Percentiles rank a stretch among this genome's conserved stretches.
phyloP scores from a whole-genome alignment of 2,329 filamentous ascomycete genomes.

The Diplodia intermedia region DNA sequence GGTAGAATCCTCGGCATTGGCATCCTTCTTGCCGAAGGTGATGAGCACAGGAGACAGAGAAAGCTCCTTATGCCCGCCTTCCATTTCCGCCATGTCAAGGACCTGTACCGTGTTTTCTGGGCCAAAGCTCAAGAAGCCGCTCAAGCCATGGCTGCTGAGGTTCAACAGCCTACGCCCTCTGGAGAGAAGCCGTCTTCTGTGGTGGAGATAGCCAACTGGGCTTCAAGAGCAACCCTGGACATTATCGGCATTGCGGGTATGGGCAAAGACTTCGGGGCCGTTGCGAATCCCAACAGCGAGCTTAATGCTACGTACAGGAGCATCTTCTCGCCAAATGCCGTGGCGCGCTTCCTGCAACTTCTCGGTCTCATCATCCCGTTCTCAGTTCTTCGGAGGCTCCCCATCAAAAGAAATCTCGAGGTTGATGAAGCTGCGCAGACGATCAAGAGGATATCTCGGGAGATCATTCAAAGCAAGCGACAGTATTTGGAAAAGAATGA shows the following conservation, averaged over 20 bases:
- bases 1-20: slow-evolving; percentile 72
- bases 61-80: slow-evolving; percentile 59
- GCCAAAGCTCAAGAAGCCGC: slow-evolving; percentile 54
- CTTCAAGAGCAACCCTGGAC: slow-evolving; percentile 62
- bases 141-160: slow-evolving; percentile 42
- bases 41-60: slow-evolving; percentile 77
- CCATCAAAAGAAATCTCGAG: slow-evolving; percentile 70
- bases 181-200: slow-evolving; percentile 41
- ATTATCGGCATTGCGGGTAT: slow-evolving; percentile 65
- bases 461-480: slow-evolving; percentile 76
- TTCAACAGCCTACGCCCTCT: slow-evolving; percentile 38
- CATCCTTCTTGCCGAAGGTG: slow-evolving; percentile 83
- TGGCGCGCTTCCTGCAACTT: slow-evolving; percentile 64
- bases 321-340: slow-evolving; percentile 57
- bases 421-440: slow-evolving; percentile 46
- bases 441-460: slow-evolving; percentile 66
- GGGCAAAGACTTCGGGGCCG: slow-evolving; percentile 62
- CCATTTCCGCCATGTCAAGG: slow-evolving; percentile 58
- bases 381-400: slow-evolving; percentile 68
- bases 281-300: slow-evolving; percentile 59
- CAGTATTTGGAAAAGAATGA: slow-evolving; percentile 58
- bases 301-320: slow-evolving; percentile 60
- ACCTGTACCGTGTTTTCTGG: slow-evolving; percentile 59
- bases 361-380: slow-evolving; percentile 68
- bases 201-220: slow-evolving; percentile 55